Evolutionary conservation across 2,329 filamentous ascomycete species (phyloP), one percentile per base, ranked within the genome.

Genomic region (Pseudogymnoascus sp.): DNA sequence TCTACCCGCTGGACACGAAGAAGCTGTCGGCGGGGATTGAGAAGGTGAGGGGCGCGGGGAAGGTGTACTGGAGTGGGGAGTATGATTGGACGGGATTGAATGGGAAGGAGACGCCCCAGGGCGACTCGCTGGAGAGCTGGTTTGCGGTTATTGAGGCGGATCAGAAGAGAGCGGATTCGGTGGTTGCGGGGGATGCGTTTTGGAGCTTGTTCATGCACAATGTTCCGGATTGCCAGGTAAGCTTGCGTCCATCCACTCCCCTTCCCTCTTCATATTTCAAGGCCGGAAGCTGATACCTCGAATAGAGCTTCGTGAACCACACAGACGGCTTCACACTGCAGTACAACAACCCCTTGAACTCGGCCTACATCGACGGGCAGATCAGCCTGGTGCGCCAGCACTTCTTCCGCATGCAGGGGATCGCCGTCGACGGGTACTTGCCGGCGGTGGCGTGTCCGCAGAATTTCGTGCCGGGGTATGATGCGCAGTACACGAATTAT

Each of bases 161-260:
- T 8, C 64, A 68, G 62, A 66, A 64, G 28, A 14, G 34, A 38
- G 62, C 10, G 11, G 56, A 53, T 23, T 73, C 74, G 0, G 72
- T 73, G 0, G 75, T 75, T 2, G 73, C 71, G 3, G 79, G 79
- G 2, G 77, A 78, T 67, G 67, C 76, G 21, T 79, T 80, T 68
- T 80, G 78, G 78, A 79, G 77, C 65, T 67, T 80, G 34, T 81
- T 81, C 64, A 76, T 75, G 25, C 77, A 76, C 61, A 75, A 80
- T 63, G 72, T 76, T 10, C 78, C 77, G 0, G 73, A 80, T 67
- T 81, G 79, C 66, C 68, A 68, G 61, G 77, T 77, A 67, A 70
- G 73, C 69, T 8, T 62, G 40, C 44, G 12, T 40, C 4, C n/a
- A 28, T 14, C 6, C 34, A 16, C 16, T 25, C 2, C 44, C 42